Evolutionary conservation across 2,329 filamentous ascomycete species (phyloP).

Genomic region (Sporothrix luriei): DNA sequence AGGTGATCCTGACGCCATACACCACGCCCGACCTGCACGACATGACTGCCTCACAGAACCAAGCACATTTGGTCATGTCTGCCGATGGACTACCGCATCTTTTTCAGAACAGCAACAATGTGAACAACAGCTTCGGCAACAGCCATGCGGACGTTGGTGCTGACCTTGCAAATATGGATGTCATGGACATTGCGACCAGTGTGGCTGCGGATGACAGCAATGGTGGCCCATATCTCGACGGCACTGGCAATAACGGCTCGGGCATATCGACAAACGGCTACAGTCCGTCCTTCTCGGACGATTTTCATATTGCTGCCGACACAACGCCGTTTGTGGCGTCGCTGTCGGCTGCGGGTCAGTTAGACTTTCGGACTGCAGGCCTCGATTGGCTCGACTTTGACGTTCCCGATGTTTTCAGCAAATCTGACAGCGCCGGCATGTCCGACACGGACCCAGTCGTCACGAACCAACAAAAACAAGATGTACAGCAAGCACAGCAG

Average conservation of each 20-base stretch:
- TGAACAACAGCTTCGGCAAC: background rate
- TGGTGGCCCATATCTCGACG: background rate
- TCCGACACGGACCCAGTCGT: background rate
- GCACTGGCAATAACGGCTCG: background rate
- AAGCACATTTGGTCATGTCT: background rate
- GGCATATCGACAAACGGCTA: background rate
- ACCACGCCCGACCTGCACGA: background rate
- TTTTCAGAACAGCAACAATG: background rate
- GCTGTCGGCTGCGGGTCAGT: conserved; percentile 30
- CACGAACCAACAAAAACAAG: background rate
- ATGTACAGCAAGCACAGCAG: background rate
- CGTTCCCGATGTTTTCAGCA: conserved; percentile 24
- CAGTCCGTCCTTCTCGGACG: conserved; percentile 31
- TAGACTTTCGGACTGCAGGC: conserved; percentile 32
- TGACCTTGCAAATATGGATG: background rate
- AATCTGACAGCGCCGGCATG: conserved; percentile 1
- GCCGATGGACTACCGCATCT: background rate
- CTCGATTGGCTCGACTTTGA: conserved; percentile 35
- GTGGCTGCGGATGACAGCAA: background rate
- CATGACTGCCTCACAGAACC: background rate
- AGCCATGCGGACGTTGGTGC: background rate
- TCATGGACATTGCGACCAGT: conserved; percentile 6
- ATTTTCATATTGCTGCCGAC: conserved; percentile 27
- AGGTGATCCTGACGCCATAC: background rate
- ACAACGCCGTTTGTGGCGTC: conserved; percentile 29